phyloP scores from a whole-genome alignment of 2,329 filamentous ascomycete genomes.

The Xylogone sp. region DNA sequence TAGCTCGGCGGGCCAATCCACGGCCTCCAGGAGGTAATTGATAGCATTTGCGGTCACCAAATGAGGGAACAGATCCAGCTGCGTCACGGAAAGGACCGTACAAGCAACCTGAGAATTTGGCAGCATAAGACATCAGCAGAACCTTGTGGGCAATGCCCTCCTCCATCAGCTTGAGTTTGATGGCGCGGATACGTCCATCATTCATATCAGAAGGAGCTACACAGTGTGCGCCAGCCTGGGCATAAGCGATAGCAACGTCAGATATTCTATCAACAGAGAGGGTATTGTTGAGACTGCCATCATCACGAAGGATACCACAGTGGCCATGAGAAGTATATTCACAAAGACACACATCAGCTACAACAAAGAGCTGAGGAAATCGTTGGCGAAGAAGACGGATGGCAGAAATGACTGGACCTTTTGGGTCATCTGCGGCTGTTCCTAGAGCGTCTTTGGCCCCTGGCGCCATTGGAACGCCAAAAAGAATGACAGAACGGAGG shows the following conservation, averaged over 20 bases:
- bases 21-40: constrained; percentile 91
- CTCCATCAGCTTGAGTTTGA: constrained; percentile 97
- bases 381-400: constrained; percentile 80
- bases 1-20: constrained; percentile 86
- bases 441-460: constrained; percentile 86
- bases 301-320: constrained; percentile 91
- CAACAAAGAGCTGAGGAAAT: constrained; percentile 89
- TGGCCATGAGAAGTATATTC: constrained; percentile 98
- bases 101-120: constrained; percentile 94
- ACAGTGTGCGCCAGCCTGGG: constrained; percentile 92
- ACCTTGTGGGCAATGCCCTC: constrained; percentile 88
- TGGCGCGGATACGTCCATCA: constrained; percentile 92
- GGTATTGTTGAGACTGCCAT: constrained; percentile 88
- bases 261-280: constrained; percentile 92
- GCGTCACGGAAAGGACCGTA: constrained; percentile 98
- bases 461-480: constrained; percentile 82
- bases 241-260: constrained; percentile 96
- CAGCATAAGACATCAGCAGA: constrained; percentile 94
- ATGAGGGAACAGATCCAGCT: constrained; percentile 83
- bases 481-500: constrained; percentile 88
- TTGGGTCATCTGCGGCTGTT: constrained; percentile 86
- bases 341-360: constrained; percentile 92
- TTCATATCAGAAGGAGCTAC: constrained; percentile 99
- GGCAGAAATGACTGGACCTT: constrained; percentile 83
- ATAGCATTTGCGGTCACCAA: constrained; percentile 95